Evolutionary conservation across 2,329 filamentous ascomycete species (phyloP), one percentile per base, ranked within the genome.

Genomic region (Catunica adiposa): DNA sequence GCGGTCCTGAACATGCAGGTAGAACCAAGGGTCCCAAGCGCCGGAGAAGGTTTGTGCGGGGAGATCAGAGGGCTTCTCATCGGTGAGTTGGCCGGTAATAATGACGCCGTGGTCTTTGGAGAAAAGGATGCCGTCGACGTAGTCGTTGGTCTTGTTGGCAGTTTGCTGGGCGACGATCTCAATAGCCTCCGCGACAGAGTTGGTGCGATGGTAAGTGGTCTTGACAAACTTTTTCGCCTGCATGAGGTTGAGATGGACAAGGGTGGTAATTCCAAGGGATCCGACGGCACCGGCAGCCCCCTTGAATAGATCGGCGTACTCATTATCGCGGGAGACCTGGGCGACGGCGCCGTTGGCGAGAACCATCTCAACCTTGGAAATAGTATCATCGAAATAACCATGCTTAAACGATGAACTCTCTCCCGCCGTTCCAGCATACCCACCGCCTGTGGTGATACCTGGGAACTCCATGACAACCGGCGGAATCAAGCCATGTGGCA

Each of bases 391-490:
- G 63, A 87, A 86, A 68, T 84, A 84, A 42, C 84, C 84, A 64
- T 85, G 76, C 58, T 74, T 74, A 68, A 86, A 88, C 17, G 75
- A 80, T 60, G 74, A 79, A 67, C 79, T 83, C 70, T 88, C 84
- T 25, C 83, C 83, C 0, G 81, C 79, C 0, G 82, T 85, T 8
- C 83, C 83, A 0, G 82, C 79, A 65, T 78, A 86, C 3, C 82
- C 83, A 40, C 84, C 83, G 23, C 83, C 83, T 1, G 79, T 80
- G 0, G 83, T 87, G 66, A 87, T 87, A 34, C 83, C 83, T 0
- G 82, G 83, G 61, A 86, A 87, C 65, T 86, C 83, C 79, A 84
- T 85, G 23, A 86, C 82, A 2, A 87, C 79, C 1, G 81, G 82
- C 0, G 83, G 83, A 2, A 86, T 73, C 2, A 86, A 73, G 25